These are phyloP conservation scores for Lepraria neglecta DNA, from an alignment of 495 filamentous ascomycete genomes.

Conservation along the genomic window DNA sequence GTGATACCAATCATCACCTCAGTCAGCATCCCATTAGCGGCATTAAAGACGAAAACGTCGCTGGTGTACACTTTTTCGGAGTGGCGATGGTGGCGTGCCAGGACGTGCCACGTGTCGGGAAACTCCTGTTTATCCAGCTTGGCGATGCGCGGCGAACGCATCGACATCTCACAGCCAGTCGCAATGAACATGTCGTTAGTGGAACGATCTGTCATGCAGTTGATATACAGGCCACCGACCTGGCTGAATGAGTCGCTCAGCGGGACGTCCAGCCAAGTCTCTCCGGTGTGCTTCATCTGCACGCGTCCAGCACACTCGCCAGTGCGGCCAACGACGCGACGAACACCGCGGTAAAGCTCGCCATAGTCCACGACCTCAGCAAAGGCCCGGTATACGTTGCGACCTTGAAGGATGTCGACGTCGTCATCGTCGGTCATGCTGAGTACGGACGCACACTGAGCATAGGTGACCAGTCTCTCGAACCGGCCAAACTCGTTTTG, in stretches of 20 bases:
- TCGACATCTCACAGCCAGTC: conserved; percentile 45
- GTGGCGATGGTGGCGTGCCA: conserved; percentile 35
- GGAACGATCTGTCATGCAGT: conserved; percentile 43
- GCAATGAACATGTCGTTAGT: conserved; percentile 45
- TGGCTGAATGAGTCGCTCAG: conserved; percentile 45
- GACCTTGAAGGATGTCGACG: conserved; percentile 46
- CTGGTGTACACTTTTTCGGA: conserved; percentile 37
- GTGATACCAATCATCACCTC: conserved; percentile 49
- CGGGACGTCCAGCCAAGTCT: conserved; percentile 38
- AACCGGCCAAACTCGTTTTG: conserved; percentile 27
- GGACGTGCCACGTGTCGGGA: conserved; percentile 42
- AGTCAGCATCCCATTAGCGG: conserved; percentile 34
- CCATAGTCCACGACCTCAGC: conserved; percentile 46
- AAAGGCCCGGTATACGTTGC: conserved; percentile 45
- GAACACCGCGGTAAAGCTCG: conserved; percentile 39
- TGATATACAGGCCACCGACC: conserved; percentile 48
- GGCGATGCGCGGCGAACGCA: conserved; percentile 33
- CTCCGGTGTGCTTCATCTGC: conserved; percentile 33
- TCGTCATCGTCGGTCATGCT: conserved; percentile 31
- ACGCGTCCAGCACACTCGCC: conserved; percentile 43
- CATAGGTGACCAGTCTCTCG: conserved; percentile 40
- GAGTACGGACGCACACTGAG: conserved; percentile 41
- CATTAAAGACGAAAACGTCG: conserved; percentile 50
- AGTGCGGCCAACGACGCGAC: conserved; percentile 41
- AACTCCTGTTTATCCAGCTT: conserved; percentile 27